Percentiles rank a stretch among this genome's conserved stretches.
Conservation (phyloP, 768 basidiomycete species). For the Tulasnella calospora region DNA sequence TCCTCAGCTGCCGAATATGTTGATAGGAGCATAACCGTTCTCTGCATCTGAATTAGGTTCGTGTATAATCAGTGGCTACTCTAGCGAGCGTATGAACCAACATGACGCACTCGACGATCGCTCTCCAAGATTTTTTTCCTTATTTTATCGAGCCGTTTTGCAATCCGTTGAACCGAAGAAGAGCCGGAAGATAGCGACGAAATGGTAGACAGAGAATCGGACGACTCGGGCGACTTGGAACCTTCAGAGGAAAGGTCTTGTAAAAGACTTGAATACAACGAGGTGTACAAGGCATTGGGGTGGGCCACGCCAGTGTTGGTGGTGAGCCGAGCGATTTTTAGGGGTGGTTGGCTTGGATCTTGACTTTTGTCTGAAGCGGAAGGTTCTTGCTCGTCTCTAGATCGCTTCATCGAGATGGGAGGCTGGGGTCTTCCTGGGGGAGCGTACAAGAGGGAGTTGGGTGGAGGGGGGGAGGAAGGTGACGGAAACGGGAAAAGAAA, state of each 20-base stretch:
- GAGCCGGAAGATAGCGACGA: neutral
- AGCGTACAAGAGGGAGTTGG: neutral
- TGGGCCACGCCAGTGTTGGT: neutral
- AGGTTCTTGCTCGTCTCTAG: neutral
- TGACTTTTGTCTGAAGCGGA: neutral
- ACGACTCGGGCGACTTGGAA: neutral
- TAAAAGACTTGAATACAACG: neutral
- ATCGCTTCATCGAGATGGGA: neutral
- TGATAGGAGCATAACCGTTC: neutral
- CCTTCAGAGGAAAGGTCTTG: neutral
- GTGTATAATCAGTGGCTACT: neutral
- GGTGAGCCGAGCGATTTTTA: neutral
- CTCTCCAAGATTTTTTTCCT: neutral
- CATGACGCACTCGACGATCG: neutral
- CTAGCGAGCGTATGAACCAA: neutral
- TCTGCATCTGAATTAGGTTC: neutral
- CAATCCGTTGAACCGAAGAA: neutral
- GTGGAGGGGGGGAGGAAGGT: neutral
- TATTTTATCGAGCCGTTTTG: neutral
- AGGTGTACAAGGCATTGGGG: neutral
- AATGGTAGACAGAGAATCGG: neutral
- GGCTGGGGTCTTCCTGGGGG: neutral
- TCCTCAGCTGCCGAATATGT: neutral
- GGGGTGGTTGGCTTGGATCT: neutral
- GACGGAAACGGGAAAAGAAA: neutral